Percentiles rank a stretch among this genome's conserved stretches.
Evolutionary conservation across 768 basidiomycete species (phyloP).

Genomic region (Cyathus striatus): DNA sequence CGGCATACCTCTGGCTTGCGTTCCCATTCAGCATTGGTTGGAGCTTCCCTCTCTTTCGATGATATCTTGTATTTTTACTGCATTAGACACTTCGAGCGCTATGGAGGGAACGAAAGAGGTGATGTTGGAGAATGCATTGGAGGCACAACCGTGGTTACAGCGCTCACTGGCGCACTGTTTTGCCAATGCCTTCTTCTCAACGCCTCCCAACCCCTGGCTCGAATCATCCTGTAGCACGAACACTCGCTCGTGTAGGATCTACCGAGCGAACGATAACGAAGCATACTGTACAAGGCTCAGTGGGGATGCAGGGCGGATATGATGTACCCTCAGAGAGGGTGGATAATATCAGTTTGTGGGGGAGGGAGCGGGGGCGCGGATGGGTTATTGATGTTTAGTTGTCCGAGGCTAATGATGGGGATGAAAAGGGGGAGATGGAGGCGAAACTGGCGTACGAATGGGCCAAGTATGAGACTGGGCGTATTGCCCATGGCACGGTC

Average conservation of each 20-base stretch:
- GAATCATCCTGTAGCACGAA: slow-evolving; percentile 45
- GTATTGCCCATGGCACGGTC: no score
- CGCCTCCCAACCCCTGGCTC: no score
- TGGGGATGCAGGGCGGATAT: slow-evolving; percentile 35
- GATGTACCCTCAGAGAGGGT: slow-evolving; percentile 23
- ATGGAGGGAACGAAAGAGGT: no score
- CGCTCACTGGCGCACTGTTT: slow-evolving; percentile 36
- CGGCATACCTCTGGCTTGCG: slow-evolving; percentile 34
- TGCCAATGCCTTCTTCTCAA: no score
- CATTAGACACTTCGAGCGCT: no score
- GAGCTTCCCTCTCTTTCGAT: slow-evolving; percentile 29
- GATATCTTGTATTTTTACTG: no score
- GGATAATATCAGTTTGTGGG: slow-evolving; percentile 49
- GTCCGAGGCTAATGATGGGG: slow-evolving; percentile 19
- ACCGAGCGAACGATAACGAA: slow-evolving; percentile 31
- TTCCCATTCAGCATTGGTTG: slow-evolving; percentile 63
- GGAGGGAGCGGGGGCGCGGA: slow-evolving; percentile 48
- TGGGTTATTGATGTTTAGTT: slow-evolving; percentile 53
- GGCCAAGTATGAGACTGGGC: slow-evolving; percentile 61
- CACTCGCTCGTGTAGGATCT: slow-evolving; percentile 54
- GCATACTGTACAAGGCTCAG: slow-evolving; percentile 33
- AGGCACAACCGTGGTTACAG: slow-evolving; percentile 35
- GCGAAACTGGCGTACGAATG: slow-evolving; percentile 60
- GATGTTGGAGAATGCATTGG: slow-evolving; percentile 13
- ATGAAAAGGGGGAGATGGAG: slow-evolving; percentile 8